Conservation (phyloP, 371 early-diverging fungal genomes). For the Mortierella sp. region DNA sequence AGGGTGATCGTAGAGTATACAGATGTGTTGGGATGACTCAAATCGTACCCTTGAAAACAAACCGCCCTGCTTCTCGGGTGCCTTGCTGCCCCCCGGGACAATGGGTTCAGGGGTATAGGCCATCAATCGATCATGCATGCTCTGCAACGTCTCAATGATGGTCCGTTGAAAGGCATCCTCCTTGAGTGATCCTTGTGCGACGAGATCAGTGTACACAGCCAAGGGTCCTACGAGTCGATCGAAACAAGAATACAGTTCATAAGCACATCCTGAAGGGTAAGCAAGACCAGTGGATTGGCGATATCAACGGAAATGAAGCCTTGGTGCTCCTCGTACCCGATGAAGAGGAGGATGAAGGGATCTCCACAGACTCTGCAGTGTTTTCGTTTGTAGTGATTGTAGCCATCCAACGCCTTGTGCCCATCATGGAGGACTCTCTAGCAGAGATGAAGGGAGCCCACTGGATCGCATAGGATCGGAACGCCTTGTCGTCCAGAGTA, state of each 20-base stretch:
- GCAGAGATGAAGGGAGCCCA: conserved; percentile 19
- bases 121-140: conserved; percentile 62
- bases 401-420: conserved; percentile 7
- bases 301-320: no score
- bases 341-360: no score
- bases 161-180: conserved; percentile 68
- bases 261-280: no score
- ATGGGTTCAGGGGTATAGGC: conserved; percentile 59
- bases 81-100: conserved; percentile 6
- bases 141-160: conserved; percentile 66
- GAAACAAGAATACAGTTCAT: conserved; percentile 4
- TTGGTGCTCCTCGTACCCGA: no score
- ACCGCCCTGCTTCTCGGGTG: conserved; percentile 28
- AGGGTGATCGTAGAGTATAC: no score
- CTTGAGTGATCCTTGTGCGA: conserved; percentile 53
- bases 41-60: conserved; percentile 56
- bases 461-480: conserved; percentile 12
- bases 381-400: background rate
- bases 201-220: conserved; percentile 53
- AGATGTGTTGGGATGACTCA: background rate
- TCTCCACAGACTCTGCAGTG: no score
- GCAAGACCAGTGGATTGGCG: no score
- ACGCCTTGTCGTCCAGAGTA: background rate
- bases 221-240: conserved; percentile 41
- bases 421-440: background rate